Evolutionary conservation across 495 filamentous ascomycete genomes (phyloP).

Genomic region (Neurospora sp.): DNA sequence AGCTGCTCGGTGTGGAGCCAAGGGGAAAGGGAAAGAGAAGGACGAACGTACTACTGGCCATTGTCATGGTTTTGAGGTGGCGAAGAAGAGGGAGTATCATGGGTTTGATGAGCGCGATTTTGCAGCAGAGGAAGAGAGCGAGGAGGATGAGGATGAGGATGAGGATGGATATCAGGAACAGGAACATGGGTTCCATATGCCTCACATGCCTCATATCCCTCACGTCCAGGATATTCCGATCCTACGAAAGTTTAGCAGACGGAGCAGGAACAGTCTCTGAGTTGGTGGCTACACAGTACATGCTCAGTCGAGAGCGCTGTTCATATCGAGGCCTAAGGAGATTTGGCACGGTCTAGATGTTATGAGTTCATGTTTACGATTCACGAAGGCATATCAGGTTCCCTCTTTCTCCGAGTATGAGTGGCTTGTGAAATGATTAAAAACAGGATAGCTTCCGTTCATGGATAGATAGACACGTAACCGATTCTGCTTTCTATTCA

Average conservation of each 20-base stretch:
- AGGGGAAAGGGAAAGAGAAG: background rate
- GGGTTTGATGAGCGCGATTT: background rate
- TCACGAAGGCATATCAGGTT: background rate
- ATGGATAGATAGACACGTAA: background rate
- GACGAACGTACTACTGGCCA: background rate
- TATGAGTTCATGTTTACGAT: background rate
- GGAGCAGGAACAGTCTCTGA: background rate
- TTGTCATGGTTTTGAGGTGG: background rate
- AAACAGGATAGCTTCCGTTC: background rate
- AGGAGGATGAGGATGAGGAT: background rate
- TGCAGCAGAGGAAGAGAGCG: background rate
- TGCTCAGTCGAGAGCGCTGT: background rate
- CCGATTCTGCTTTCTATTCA: background rate
- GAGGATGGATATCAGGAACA: background rate
- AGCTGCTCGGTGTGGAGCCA: background rate
- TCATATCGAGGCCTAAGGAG: background rate
- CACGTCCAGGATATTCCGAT: background rate
- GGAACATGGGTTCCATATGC: background rate
- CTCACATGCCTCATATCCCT: background rate
- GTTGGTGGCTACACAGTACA: background rate
- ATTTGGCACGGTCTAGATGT: background rate
- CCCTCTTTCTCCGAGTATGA: background rate
- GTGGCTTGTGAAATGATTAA: no score
- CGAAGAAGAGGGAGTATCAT: background rate
- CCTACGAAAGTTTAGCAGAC: background rate